Conservation (phyloP, 768 basidiomycete species). For the Boletus reticuloceps region DNA sequence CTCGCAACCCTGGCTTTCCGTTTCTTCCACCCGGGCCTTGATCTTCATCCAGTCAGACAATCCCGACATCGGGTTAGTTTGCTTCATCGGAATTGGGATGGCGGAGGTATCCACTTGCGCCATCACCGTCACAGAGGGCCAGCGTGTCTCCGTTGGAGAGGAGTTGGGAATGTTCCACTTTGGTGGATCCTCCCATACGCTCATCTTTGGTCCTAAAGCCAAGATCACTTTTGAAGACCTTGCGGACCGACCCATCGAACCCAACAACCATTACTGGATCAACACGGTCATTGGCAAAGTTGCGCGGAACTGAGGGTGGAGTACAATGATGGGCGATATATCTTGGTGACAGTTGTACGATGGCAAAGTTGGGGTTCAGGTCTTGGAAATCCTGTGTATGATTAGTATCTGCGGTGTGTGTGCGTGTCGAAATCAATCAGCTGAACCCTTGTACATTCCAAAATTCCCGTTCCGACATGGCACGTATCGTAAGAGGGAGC, state of each 20-base stretch:
- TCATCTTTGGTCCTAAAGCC: constrained; percentile 21
- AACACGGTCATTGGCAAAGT: not conserved
- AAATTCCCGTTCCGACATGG: too few species aligned
- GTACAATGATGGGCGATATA: too few species aligned
- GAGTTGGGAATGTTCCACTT: constrained; percentile 57
- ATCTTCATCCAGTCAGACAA: constrained; percentile 55
- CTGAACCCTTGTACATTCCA: not conserved
- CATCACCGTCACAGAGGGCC: not conserved
- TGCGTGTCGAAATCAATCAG: not conserved
- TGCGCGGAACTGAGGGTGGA: not conserved
- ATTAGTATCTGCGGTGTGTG: not conserved
- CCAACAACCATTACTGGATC: too few species aligned
- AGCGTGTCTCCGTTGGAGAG: not conserved
- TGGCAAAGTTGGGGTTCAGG: too few species aligned
- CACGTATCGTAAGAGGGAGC: too few species aligned
- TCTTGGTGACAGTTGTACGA: not conserved
- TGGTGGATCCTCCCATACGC: constrained; percentile 51
- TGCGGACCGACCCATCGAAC: too few species aligned
- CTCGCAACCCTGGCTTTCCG: constrained; percentile 42
- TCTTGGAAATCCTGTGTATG: not conserved
- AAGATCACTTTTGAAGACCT: not conserved
- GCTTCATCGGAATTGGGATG: constrained; percentile 59
- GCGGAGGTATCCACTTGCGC: constrained; percentile 46
- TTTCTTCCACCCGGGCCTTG: constrained; percentile 46
- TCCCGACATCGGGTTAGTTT: constrained; percentile 48